Base-by-base conservation (phyloP, 164 flowering plant species). In the Saururus chinensis region DNA sequence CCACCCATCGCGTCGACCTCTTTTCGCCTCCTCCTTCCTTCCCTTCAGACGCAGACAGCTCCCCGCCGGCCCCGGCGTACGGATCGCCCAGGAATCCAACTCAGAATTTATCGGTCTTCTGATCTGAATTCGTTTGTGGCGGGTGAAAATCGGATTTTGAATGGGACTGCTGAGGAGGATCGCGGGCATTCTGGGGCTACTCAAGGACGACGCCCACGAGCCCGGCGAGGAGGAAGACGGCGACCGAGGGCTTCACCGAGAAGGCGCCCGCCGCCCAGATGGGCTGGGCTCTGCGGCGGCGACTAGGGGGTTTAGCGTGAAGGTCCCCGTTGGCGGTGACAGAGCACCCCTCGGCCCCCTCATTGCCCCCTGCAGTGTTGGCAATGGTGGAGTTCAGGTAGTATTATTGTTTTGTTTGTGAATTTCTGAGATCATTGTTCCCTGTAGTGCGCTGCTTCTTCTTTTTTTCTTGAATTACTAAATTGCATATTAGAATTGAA, bases 371-470 rank as follows among this genome's bases (percentile, higher is more conserved):
- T 80, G 82, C 42, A 59, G 11, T 59, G 59, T 75, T 48, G 81
- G 80, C 60, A 82, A 86, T 22, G 97, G 95, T 41, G 97, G 90
- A 25, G 79, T 90, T 68, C 97, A 87, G 86, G 97, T 86, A 35
- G 30, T 20, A 55, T 19, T 63, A 24, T 22, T 9, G 20, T 54
- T 52, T 11, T 10, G 4, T 61, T 21, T 42, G 16, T 48, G 6
- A 22, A 9, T 21, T 60, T 30, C 6, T 30, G 6, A 30, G 6
- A 30, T 30, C 37, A 30, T 30, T 30, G 37, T 30, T 30, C 6
- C 37, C 2, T 30, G 2, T 30, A 30, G 37, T 30, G 37, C 6
- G 37, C 37, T 30, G 37, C 37, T 30, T 30, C 6, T 30, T 2
- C 6, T 30, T 2, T 30, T 30, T 30, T 30, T 30, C 37, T 30